A percentile compares a stretch with the other conserved stretches of the same genome.
Evolutionary conservation across 164 flowering plant genomes (phyloP).

Genomic region (Akebia trifoliata): DNA sequence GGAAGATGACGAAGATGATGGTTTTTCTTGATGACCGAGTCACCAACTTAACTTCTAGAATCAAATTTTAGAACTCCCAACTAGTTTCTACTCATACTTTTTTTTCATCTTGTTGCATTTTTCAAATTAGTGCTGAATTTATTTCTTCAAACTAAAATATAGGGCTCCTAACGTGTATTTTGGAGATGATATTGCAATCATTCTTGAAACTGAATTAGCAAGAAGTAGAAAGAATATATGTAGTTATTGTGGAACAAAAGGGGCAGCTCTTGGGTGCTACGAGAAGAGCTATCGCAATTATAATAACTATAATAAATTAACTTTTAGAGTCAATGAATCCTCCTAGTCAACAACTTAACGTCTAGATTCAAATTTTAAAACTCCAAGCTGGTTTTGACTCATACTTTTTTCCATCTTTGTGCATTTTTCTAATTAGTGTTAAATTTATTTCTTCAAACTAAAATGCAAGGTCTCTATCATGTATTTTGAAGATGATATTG

Average conservation of each 20-base stretch:
- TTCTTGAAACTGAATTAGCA: constrained; percentile 72
- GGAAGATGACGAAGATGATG: no score
- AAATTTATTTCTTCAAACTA: background rate
- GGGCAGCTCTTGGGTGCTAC: constrained; percentile 97
- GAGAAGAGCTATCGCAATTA: no score
- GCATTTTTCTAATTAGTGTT: background rate
- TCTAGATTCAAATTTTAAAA: no score
- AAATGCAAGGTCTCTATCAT: constrained; percentile 93
- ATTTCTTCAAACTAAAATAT: constrained; percentile 19
- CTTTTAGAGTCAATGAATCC: no score
- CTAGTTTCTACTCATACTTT: background rate
- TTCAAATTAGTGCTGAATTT: background rate
- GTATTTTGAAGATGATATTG: constrained; percentile 64
- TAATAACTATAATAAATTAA: no score
- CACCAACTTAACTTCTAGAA: no score
- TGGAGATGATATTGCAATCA: constrained; percentile 57
- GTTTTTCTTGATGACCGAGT: no score
- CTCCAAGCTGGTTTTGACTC: background rate
- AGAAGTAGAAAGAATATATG: constrained; percentile 82
- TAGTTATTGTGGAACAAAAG: constrained; percentile 73
- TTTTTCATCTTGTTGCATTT: background rate
- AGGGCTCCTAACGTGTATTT: constrained; percentile 99
- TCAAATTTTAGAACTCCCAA: no score
- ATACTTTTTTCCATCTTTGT: background rate
- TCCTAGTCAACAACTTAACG: no score